A percentile compares a stretch with the other conserved stretches of the same genome.
Conservation (phyloP, 2,329 filamentous ascomycete genomes). For the Drechmeria coniospora region DNA sequence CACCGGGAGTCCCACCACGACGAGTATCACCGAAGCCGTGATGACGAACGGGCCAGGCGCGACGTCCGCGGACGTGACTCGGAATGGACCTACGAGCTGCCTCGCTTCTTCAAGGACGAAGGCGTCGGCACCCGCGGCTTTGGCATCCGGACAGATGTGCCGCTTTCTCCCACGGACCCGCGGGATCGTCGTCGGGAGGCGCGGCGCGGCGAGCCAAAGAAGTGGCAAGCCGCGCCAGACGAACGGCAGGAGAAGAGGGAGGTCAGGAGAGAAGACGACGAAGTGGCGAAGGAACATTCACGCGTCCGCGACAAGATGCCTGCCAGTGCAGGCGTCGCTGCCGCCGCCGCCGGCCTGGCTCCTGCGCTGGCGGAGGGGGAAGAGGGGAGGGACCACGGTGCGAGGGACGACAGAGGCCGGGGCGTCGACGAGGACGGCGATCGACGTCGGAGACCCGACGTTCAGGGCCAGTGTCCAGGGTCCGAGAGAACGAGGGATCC, state of each 20-base stretch:
- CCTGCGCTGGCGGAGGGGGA: constrained; percentile 22
- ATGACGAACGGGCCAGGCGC: constrained; percentile 28
- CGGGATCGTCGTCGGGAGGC: constrained; percentile 21
- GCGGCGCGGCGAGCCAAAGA: constrained; percentile 13
- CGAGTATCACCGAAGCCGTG: constrained; percentile 31
- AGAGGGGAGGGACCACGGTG: constrained; percentile 20
- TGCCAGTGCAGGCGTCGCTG: constrained; percentile 31
- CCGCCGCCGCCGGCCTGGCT: constrained; percentile 29
- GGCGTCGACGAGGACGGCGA: constrained; percentile 17
- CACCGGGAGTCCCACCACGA: constrained; percentile 32
- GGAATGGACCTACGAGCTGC: constrained; percentile 12
- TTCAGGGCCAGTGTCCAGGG: constrained; percentile 7
- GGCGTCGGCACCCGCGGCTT: constrained; percentile 32
- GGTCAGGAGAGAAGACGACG: constrained; percentile 14
- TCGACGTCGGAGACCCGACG: constrained; percentile 8
- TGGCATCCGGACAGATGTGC: constrained; percentile 30
- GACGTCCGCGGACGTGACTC: constrained; percentile 23
- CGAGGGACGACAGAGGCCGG: constrained; percentile 13
- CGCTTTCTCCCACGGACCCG: constrained; percentile 24
- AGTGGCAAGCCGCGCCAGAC: constrained; percentile 10
- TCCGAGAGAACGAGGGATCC: constrained; percentile 1
- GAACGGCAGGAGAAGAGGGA: constrained; percentile 15
- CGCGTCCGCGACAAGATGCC: constrained; percentile 32
- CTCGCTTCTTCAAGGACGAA: constrained; percentile 30
- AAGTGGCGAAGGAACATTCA: constrained; percentile 24